Conservation (phyloP, 441 rosid species). For the Euphorbia schlechtendalii region DNA sequence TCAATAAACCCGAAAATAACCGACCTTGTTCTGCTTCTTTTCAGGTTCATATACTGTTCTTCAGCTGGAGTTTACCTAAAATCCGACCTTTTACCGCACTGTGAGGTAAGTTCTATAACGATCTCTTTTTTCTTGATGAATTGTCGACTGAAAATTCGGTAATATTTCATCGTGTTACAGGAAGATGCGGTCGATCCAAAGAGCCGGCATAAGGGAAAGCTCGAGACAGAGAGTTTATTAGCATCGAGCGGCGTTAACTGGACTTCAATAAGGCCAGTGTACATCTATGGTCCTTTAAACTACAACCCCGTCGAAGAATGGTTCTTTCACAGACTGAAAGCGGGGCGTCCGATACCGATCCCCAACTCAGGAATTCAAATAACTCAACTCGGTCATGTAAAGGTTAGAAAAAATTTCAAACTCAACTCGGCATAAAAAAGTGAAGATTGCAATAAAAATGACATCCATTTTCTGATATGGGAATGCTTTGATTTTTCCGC, state of each 20-base stretch:
- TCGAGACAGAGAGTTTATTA: constrained; percentile 66
- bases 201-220: constrained; percentile 97
- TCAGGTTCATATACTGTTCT: constrained; percentile 91
- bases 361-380: constrained; percentile 81
- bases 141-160: not conserved
- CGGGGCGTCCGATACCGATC: constrained; percentile 86
- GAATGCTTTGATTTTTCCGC: constrained; percentile 22
- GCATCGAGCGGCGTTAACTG: constrained; percentile 69
- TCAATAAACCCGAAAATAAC: too few species aligned
- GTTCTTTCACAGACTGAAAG: constrained; percentile 94
- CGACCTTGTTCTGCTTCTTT: constrained; percentile 20
- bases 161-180: too few species aligned
- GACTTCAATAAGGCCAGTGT: constrained; percentile 87
- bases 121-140: too few species aligned
- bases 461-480: constrained; percentile 17
- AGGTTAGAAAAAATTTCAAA: constrained; percentile 39
- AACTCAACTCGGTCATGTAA: constrained; percentile 90
- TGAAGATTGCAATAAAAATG: too few species aligned
- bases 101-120: too few species aligned
- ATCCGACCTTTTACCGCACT: constrained; percentile 72
- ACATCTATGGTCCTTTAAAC: constrained; percentile 91
- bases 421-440: too few species aligned
- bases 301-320: constrained; percentile 98
- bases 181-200: constrained; percentile 87
- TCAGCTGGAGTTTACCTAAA: constrained; percentile 95